Percentiles rank a stretch among this genome's conserved stretches.
Conservation (phyloP, 768 basidiomycete genomes). For the Amanita pallidorosea region DNA sequence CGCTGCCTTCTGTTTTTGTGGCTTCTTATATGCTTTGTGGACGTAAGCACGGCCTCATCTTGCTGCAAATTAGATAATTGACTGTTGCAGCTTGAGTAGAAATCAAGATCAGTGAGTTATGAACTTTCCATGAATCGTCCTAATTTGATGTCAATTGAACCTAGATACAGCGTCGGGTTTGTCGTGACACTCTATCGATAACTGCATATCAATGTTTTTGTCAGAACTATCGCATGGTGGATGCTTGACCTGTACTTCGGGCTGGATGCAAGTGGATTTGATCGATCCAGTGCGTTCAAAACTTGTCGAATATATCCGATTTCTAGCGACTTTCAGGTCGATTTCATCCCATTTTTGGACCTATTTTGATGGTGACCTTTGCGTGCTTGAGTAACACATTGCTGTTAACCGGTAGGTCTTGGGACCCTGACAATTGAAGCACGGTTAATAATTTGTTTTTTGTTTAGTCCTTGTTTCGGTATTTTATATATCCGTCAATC, state of each 20-base stretch:
- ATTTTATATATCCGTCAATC: conserved; percentile 13
- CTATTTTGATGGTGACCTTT: conserved; percentile 83
- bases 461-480: conserved; percentile 67
- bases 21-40: conserved; percentile 89
- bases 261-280: conserved; percentile 87
- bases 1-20: conserved; percentile 84
- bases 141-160: conserved; percentile 2
- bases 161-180: conserved; percentile 22
- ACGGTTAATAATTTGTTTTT: conserved; percentile 5
- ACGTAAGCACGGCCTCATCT: conserved; percentile 46
- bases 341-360: conserved; percentile 86
- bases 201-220: background rate
- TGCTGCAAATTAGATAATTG: background rate
- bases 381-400: conserved; percentile 90
- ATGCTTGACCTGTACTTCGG: conserved; percentile 93
- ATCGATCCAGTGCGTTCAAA: conserved; percentile 54
- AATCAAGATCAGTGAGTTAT: conserved; percentile 43
- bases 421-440: background rate
- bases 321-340: conserved; percentile 27
- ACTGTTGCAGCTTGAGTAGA: conserved; percentile 41
- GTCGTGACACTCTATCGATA: background rate
- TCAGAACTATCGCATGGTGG: conserved; percentile 75
- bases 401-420: conserved; percentile 62
- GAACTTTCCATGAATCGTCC: background rate
- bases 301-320: conserved; percentile 3